phyloP scores from a whole-genome alignment of 2,329 filamentous ascomycete species.

The Aspergillus texensis region DNA sequence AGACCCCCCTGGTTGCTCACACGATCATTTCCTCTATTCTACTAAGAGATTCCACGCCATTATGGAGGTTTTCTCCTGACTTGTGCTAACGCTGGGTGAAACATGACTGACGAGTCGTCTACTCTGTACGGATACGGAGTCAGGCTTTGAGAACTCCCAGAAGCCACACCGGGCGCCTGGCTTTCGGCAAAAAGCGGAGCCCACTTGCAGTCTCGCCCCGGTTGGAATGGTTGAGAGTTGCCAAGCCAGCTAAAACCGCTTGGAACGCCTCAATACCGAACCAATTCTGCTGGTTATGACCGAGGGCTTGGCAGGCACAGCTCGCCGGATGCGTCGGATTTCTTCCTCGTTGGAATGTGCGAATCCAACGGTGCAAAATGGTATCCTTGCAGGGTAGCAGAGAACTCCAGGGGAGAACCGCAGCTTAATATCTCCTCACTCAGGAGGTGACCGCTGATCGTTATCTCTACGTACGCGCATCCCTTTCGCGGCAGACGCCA shows the following conservation, averaged over 20 bases:
- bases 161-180: neutral
- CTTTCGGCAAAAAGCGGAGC: neutral
- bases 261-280: neutral
- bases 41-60: neutral
- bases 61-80: neutral
- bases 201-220: neutral
- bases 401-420: neutral
- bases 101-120: neutral
- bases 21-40: neutral
- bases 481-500: neutral
- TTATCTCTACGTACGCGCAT: neutral
- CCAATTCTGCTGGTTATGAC: neutral
- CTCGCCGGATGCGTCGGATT: neutral
- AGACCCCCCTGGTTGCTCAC: neutral
- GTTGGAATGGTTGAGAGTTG: neutral
- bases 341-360: neutral
- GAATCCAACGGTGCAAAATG: neutral
- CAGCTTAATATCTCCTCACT: neutral
- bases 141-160: too few relatives aligned
- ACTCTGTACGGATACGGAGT: too few relatives aligned
- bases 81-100: neutral
- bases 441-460: neutral
- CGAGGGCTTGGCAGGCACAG: neutral
- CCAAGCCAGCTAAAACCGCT: neutral
- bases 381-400: neutral